These are phyloP conservation scores for Pinus tabuliformis DNA, from an alignment of 75 land plant genomes.

Conservation along the genomic window DNA sequence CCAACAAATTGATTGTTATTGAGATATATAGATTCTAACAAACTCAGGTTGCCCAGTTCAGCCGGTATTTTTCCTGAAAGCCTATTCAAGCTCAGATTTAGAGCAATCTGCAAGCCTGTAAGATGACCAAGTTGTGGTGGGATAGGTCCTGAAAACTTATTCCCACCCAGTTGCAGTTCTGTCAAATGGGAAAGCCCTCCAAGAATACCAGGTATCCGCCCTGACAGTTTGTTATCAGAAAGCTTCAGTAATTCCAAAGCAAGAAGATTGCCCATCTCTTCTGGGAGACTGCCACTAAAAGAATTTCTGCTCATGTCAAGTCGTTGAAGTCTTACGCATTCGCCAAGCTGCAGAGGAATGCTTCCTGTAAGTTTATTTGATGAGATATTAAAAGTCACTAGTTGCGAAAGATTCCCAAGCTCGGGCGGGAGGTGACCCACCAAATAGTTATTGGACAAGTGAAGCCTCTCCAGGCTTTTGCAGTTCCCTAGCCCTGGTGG, in stretches of 20 bases:
- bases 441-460: slow-evolving; percentile 48
- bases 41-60: slow-evolving; percentile 56
- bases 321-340: slow-evolving; percentile 47
- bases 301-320: slow-evolving; percentile 61
- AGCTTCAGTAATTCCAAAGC: slow-evolving; percentile 57
- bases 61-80: slow-evolving; percentile 59
- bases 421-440: slow-evolving; percentile 46
- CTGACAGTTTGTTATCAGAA: slow-evolving; percentile 67
- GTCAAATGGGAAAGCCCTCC: slow-evolving; percentile 67
- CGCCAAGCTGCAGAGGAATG: slow-evolving; percentile 50
- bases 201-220: slow-evolving; percentile 50
- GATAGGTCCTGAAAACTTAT: slow-evolving; percentile 55
- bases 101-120: slow-evolving; percentile 59
- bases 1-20: slow-evolving; percentile 68
- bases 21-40: slow-evolving; percentile 50
- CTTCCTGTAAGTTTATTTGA: slow-evolving; percentile 54
- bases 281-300: slow-evolving; percentile 42
- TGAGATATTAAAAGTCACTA: slow-evolving; percentile 62
- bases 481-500: slow-evolving; percentile 60
- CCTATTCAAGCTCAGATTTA: slow-evolving; percentile 67
- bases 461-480: slow-evolving; percentile 51
- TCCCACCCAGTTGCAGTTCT: slow-evolving; percentile 77
- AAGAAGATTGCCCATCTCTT: slow-evolving; percentile 56
- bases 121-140: slow-evolving; percentile 61
- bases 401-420: slow-evolving; percentile 52